phyloP scores from a whole-genome alignment of 306 rosid genomes.

The Cercis canadensis region DNA sequence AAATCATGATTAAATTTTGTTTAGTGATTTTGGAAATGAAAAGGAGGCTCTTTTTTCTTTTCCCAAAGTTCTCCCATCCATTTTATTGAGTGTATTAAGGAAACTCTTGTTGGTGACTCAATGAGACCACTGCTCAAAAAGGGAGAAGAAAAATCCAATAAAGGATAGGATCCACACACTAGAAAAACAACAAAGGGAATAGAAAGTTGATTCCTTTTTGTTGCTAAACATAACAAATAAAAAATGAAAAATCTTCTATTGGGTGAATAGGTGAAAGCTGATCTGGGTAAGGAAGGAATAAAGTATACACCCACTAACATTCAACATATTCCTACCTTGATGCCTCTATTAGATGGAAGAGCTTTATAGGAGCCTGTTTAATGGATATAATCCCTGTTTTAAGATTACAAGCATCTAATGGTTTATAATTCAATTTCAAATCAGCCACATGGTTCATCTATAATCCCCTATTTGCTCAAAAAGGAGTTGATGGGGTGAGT shows the following conservation, averaged over 20 bases:
- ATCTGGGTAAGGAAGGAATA: conserved; percentile 66
- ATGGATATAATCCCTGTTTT: conserved; percentile 16
- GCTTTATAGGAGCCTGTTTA: conserved; percentile 3
- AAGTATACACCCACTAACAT: conserved; percentile 62
- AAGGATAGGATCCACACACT: conserved; percentile 14
- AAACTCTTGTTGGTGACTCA: conserved; percentile 2
- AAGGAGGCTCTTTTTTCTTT: too few relatives aligned
- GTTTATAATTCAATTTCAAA: background rate
- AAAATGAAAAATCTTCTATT: conserved; percentile 19
- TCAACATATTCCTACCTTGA: conserved; percentile 51
- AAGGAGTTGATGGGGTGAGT: background rate
- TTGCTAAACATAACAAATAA: conserved; percentile 26
- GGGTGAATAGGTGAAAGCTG: conserved; percentile 33
- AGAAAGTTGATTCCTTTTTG: conserved; percentile 43
- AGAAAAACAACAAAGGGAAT: conserved; percentile 4
- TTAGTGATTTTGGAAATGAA: too few relatives aligned
- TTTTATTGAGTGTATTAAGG: too few relatives aligned
- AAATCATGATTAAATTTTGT: too few relatives aligned
- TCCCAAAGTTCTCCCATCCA: too few relatives aligned
- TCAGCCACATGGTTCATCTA: conserved; percentile 18
- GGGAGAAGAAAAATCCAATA: conserved; percentile 29
- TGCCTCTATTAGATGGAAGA: conserved; percentile 40
- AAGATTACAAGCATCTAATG: conserved; percentile 20
- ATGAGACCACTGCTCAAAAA: conserved; percentile 8
- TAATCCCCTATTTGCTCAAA: conserved; percentile 27